Percentiles rank a stretch among this genome's conserved stretches.
These are phyloP conservation scores for Eimeria necatrix DNA, from an alignment of 169 alveolate species.

Conservation along the genomic window DNA sequence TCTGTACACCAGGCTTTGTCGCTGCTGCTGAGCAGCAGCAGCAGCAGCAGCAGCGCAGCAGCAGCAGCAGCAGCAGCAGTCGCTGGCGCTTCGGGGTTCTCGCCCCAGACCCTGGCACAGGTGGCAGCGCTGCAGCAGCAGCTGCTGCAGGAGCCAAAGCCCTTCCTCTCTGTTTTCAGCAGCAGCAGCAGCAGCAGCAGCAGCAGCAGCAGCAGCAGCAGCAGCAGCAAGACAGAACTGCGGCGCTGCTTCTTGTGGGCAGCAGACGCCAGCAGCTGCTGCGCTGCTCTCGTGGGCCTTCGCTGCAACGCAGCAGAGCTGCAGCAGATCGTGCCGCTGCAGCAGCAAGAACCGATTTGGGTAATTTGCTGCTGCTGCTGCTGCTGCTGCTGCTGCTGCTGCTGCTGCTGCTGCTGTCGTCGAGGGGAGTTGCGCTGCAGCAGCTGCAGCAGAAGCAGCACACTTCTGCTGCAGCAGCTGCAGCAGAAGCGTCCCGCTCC, in stretches of 20 bases:
- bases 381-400: too few species aligned
- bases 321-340: background rate
- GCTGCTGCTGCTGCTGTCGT: too few species aligned
- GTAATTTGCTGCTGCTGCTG: too few species aligned
- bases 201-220: too few species aligned
- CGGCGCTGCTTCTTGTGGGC: background rate
- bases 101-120: background rate
- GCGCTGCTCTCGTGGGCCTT: background rate
- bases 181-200: too few species aligned
- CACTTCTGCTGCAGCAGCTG: too few species aligned
- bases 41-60: background rate
- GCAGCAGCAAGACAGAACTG: background rate
- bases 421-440: too few species aligned
- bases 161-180: background rate
- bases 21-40: too few species aligned
- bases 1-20: background rate
- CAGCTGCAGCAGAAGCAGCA: too few species aligned
- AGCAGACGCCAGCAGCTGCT: background rate
- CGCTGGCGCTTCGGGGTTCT: background rate
- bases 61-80: background rate
- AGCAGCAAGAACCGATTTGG: background rate
- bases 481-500: too few species aligned
- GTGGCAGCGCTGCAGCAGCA: too few species aligned
- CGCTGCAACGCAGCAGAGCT: background rate
- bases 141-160: slow-evolving; percentile 1